Evolutionary conservation across 495 filamentous ascomycete genomes (phyloP), one percentile per base, ranked within the genome.

Genomic region (Echria macrotheca): DNA sequence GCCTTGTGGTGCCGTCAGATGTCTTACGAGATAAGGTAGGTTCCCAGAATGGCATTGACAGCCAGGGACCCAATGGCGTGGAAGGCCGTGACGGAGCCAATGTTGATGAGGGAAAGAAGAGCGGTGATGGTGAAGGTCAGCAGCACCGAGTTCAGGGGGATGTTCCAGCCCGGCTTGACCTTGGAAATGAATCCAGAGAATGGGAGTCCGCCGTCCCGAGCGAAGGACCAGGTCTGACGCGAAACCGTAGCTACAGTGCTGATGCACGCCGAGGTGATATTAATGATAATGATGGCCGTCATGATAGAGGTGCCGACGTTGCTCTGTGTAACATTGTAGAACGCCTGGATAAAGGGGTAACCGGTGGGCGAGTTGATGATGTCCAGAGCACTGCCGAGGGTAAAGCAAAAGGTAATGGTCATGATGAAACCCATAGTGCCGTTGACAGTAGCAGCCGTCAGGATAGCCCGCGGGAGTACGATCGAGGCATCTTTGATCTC

Each of bases 181-280:
- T 53, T 22, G 14, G 32, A 32, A 48, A 82, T 74, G 51, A 73
- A 71, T 2, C 54, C 52, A 10, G 72, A 75, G 53, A 76, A 80
- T 2, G 82, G 82, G 0, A 84, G 61, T 9, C 78, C 81, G 11
- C 71, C 60, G 56, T 85, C 81, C 5, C 80, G 60, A 8, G 82
- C 78, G 55, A 85, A 84, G 1, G 80, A 70, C 74, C 76, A 84
- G 10, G 66, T 66, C 38, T 77, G 71, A 17, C 81, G 69, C 1
- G 74, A 78, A 11, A 73, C 69, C 4, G 76, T 72, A 3, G 80
- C 78, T 3, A 78, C 57, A 17, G 70, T 61, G 40, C 69, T 73
- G 56, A 80, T 71, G 49, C 68, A 63, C 33, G 69, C 66, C 40
- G 71, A 67, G 46, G 67, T 64, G 33, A 68, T 66, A n/a, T 75